These are phyloP conservation scores for Lepidium sativum DNA, from an alignment of 345 rosid genomes.

Conservation along the genomic window DNA sequence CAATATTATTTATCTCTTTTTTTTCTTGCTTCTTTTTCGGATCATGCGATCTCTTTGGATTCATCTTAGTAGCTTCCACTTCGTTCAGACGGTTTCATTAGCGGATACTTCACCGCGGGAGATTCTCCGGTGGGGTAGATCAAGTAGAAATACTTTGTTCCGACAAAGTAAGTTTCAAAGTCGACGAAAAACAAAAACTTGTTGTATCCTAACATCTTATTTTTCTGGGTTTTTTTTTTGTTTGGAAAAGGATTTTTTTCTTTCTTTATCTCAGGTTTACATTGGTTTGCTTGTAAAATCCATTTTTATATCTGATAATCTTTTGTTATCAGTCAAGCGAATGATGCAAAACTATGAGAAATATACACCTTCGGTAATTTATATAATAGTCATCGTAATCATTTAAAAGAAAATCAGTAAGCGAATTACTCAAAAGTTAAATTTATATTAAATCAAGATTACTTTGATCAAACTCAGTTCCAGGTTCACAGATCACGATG, in stretches of 20 bases:
- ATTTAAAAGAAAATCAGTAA: background rate
- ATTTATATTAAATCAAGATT: background rate
- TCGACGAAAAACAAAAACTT: background rate
- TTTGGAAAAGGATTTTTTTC: background rate
- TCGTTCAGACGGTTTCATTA: background rate
- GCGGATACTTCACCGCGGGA: conserved; percentile 10
- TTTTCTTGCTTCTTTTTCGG: conserved; percentile 28
- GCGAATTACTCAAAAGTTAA: background rate
- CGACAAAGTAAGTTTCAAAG: conserved; percentile 20
- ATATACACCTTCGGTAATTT: background rate
- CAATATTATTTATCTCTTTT: background rate
- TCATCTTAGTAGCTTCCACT: conserved; percentile 52
- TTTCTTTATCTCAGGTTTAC: background rate
- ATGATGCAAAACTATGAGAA: background rate
- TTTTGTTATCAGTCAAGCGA: no score
- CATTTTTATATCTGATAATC: no score
- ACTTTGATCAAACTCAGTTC: background rate
- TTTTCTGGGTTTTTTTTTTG: background rate
- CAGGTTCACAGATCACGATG: background rate
- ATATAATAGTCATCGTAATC: background rate
- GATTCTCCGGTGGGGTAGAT: conserved; percentile 10
- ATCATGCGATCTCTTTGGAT: conserved; percentile 96
- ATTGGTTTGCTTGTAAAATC: background rate
- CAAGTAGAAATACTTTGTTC: background rate
- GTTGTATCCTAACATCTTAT: background rate